Percentiles rank a stretch among this genome's conserved stretches.
Evolutionary conservation across 2,329 filamentous ascomycete species (phyloP).

Genomic region (Aspergillus tanneri): DNA sequence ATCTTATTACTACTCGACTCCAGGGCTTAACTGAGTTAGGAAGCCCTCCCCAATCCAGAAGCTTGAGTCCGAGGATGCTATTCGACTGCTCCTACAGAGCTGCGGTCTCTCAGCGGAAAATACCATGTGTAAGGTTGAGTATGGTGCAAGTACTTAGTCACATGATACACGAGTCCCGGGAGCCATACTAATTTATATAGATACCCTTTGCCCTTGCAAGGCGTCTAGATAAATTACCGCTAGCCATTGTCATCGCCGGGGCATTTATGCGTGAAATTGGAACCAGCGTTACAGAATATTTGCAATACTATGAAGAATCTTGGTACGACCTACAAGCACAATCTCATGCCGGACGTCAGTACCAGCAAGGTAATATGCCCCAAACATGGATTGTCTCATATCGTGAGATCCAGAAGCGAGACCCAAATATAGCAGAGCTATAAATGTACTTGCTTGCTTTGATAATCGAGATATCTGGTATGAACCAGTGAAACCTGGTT

Average conservation of each 20-base stretch:
- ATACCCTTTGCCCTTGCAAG: slow-evolving; percentile 30
- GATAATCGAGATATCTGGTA: slow-evolving; percentile 49
- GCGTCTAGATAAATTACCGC: slow-evolving; percentile 46
- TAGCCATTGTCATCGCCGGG: slow-evolving; percentile 50
- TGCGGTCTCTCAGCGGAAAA: slow-evolving; percentile 5
- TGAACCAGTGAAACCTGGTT: slow-evolving; percentile 37
- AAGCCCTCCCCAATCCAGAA: slow-evolving; percentile 32
- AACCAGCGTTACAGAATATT: slow-evolving; percentile 41
- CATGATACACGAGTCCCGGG: too few species aligned
- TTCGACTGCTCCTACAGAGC: slow-evolving; percentile 17
- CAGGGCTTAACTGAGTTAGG: slow-evolving; percentile 34
- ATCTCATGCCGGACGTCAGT: slow-evolving; percentile 20
- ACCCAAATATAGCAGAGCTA: slow-evolving; percentile 32
- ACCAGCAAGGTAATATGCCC: slow-evolving; percentile 30
- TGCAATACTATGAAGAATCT: slow-evolving; percentile 39
- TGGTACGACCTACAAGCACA: slow-evolving; percentile 33
- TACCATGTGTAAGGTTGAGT: background rate
- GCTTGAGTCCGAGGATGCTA: slow-evolving; percentile 22
- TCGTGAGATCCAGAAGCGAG: slow-evolving; percentile 36
- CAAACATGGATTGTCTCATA: slow-evolving; percentile 41
- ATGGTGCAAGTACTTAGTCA: slow-evolving; percentile 20
- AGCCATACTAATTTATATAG: slow-evolving; percentile 20
- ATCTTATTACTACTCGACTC: slow-evolving; percentile 43
- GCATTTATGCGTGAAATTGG: slow-evolving; percentile 44
- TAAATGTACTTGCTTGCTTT: slow-evolving; percentile 46